phyloP scores from a whole-genome alignment of 139 green algal species.

The Auxenochlorella protothecoides region DNA sequence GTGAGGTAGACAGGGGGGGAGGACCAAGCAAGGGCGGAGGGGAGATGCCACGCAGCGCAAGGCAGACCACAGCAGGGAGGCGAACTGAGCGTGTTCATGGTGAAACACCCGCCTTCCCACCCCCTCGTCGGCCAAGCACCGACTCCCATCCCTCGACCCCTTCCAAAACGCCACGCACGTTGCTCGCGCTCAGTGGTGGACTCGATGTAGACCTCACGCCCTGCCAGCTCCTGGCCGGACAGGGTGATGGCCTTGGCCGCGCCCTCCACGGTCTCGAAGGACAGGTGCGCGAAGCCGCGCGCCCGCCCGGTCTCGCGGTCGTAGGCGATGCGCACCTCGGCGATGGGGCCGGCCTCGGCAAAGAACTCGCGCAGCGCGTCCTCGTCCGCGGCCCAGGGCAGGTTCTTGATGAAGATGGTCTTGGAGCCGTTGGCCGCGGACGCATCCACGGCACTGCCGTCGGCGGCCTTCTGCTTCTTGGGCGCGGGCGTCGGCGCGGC shows the following conservation, averaged over 20 bases:
- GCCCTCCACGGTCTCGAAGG: conserved; percentile 41
- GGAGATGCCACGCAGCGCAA: not conserved
- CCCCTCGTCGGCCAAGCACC: no score
- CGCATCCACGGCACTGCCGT: conserved; percentile 14
- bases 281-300: conserved; percentile 58
- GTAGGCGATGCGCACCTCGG: conserved; percentile 41
- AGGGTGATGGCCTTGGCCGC: conserved; percentile 36
- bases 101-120: not conserved
- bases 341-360: conserved; percentile 35
- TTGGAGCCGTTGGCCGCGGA: conserved; percentile 20
- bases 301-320: conserved; percentile 41
- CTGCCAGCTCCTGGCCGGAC: conserved; percentile 35
- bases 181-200: conserved; percentile 32
- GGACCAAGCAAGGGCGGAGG: no score
- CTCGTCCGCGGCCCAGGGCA: conserved; percentile 47
- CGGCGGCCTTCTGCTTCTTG: conserved; percentile 41
- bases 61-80: not conserved
- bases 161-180: conserved; percentile 9
- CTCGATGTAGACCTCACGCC: conserved; percentile 53
- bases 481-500: conserved; percentile 2
- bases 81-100: not conserved
- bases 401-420: conserved; percentile 66
- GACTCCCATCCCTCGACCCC: not conserved
- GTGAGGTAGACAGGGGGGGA: no score
- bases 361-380: conserved; percentile 41